Conservation (phyloP, 306 rosid species). For the Ziziphus jujuba region DNA sequence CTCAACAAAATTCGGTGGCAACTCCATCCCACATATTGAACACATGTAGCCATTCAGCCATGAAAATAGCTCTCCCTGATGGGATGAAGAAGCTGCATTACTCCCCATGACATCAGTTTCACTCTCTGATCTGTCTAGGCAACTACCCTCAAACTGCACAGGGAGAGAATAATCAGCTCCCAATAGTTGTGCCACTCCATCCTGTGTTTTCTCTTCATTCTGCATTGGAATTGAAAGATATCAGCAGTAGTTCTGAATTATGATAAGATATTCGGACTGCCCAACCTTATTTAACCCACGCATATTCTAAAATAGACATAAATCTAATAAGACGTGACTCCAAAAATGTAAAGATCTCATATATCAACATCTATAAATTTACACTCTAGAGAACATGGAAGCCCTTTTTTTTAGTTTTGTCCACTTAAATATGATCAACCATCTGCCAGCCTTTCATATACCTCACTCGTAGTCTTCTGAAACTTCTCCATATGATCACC, state of each 20-base stretch:
- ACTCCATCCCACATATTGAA: slow-evolving; percentile 78
- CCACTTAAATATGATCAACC: slow-evolving; percentile 19
- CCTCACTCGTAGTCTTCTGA: slow-evolving; percentile 24
- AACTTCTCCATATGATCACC: slow-evolving; percentile 34
- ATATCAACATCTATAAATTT: neutral
- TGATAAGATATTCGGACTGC: neutral
- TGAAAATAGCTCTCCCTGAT: slow-evolving; percentile 31
- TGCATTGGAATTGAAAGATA: slow-evolving; percentile 6
- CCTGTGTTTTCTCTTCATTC: neutral
- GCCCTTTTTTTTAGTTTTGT: neutral
- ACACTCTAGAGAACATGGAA: neutral
- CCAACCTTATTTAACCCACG: slow-evolving; percentile 28
- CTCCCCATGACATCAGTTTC: slow-evolving; percentile 27
- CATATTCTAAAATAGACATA: slow-evolving; percentile 15
- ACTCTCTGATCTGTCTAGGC: slow-evolving; percentile 23
- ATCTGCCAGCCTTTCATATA: slow-evolving; percentile 15
- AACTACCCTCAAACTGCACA: slow-evolving; percentile 27
- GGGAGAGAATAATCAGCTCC: slow-evolving; percentile 37
- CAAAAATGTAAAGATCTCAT: neutral
- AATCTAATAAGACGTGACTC: neutral
- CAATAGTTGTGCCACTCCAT: slow-evolving; percentile 8
- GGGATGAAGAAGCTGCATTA: slow-evolving; percentile 31
- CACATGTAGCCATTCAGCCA: slow-evolving; percentile 87
- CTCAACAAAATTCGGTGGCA: slow-evolving; percentile 69
- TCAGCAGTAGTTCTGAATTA: neutral